Percentiles rank a stretch among this genome's conserved stretches.
These are phyloP conservation scores for Straminergon stramineum DNA, from an alignment of 225 moss, liverwort and hornwort genomes.

Conservation along the genomic window DNA sequence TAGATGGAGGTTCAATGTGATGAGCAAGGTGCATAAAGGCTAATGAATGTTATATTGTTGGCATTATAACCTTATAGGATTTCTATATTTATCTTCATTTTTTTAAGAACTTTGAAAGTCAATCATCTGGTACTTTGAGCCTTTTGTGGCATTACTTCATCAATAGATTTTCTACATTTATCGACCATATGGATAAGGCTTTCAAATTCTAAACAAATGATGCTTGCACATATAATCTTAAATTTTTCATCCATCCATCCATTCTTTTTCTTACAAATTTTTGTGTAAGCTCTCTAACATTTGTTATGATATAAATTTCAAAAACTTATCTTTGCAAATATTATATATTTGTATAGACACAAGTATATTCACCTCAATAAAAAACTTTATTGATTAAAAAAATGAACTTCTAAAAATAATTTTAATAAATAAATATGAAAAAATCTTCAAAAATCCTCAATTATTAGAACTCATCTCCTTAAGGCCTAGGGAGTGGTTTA, in stretches of 20 bases:
- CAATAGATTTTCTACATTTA: not conserved
- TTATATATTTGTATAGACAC: not conserved
- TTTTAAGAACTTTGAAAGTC: not conserved
- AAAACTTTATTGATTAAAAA: no score
- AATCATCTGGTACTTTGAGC: not conserved
- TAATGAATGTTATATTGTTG: not conserved
- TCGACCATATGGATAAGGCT: no score
- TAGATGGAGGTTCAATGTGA: not conserved
- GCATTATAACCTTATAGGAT: not conserved
- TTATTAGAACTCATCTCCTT: not conserved
- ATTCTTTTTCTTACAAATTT: no score
- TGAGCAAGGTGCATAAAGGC: not conserved
- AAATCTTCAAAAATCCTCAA: not conserved
- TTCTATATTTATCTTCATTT: not conserved
- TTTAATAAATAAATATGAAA: no score
- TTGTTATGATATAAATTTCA: not conserved
- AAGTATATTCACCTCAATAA: not conserved
- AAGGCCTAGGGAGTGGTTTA: rapidly evolving
- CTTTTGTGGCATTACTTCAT: not conserved
- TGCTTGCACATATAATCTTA: not conserved
- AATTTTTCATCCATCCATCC: not conserved
- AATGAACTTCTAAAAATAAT: no score
- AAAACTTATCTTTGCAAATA: not conserved
- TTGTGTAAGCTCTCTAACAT: not conserved
- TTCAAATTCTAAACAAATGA: not conserved